phyloP scores from a whole-genome alignment of 179 eudicot species.

The Vitellaria paradoxa region DNA sequence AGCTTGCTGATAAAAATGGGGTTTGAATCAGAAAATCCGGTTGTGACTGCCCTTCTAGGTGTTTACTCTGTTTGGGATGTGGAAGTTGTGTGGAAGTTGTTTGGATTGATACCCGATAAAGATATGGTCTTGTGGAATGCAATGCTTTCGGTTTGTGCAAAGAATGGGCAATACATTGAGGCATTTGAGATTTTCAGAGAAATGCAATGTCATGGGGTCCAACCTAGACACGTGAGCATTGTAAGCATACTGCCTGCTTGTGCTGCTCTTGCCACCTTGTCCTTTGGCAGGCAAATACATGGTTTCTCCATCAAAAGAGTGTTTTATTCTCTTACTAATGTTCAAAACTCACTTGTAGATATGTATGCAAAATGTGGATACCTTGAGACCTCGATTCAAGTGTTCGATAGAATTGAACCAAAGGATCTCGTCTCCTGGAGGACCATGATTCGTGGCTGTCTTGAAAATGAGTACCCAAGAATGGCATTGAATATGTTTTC shows the following conservation, averaged over 20 bases:
- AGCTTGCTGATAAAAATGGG: constrained; percentile 53
- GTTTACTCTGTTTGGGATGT: constrained; percentile 39
- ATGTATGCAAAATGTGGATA: constrained; percentile 70
- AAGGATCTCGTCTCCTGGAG: constrained; percentile 64
- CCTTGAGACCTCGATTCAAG: constrained; percentile 24
- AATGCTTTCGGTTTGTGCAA: constrained; percentile 50
- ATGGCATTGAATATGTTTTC: constrained; percentile 37
- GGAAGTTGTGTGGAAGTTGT: constrained; percentile 35
- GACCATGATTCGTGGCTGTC: constrained; percentile 49
- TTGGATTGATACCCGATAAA: constrained; percentile 26
- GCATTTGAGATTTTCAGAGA: constrained; percentile 47
- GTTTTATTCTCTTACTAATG: constrained; percentile 28
- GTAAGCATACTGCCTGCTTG: constrained; percentile 63
- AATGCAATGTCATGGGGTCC: constrained; percentile 42
- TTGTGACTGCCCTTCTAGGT: constrained; percentile 50
- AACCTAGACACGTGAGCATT: constrained; percentile 50
- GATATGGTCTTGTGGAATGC: constrained; percentile 69
- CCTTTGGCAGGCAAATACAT: constrained; percentile 57
- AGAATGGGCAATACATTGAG: constrained; percentile 32
- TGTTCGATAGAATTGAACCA: constrained; percentile 23
- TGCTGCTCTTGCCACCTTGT: constrained; percentile 41
- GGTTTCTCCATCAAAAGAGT: constrained; percentile 34
- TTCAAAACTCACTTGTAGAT: constrained; percentile 57
- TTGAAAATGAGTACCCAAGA: constrained; percentile 32
- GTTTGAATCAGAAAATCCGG: constrained; percentile 35